Evolutionary conservation across 495 filamentous ascomycete genomes (phyloP), one percentile per base, ranked within the genome.

Genomic region (Aspergillus saccharolyticus): DNA sequence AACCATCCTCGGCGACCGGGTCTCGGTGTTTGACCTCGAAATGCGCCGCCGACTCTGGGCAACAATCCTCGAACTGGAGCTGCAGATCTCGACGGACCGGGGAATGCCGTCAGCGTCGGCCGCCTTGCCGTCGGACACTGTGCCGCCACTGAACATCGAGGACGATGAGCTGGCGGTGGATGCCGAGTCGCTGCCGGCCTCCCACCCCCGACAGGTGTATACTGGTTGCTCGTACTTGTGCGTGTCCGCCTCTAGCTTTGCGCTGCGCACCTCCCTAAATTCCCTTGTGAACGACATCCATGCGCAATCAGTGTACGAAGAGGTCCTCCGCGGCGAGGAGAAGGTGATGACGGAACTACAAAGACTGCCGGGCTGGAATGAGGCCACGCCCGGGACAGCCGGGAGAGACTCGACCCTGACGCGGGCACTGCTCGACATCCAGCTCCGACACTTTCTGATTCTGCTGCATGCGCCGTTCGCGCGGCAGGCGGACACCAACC

Each of bases 1-100:
- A 0, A 72, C 70, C 50, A 65, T 80, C 15, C 58, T 67, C 3
- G 47, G 47, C 22, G 47, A 50, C 15, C 15, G 47, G 15, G 47
- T 50, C 3, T 66, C 79, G 1, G 22, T 70, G 0, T 66, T 85
- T 22, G 76, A 80, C 17, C 71, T 73, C 21, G 82, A 85, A 56
- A 58, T 83, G 48, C 71, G 82, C 10, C 70, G 83, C 39, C 66
- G 83, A 25, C 57, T 85, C 15, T 86, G 83, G 83, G 72, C 71
- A 7, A 84, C 81, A 3, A 78, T 86, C 12, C 58, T 79, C 6
- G 83, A 86, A 50, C 57, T 85, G 47, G 65, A 68, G 42, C 60
- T 82, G 3, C 83, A 84, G 58, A 67, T 78, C 1, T 77, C 78
- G 1, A 59, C 82, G 1, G 79, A 81, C 44, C 72, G 80, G 0